Evolutionary conservation across 192 early-diverging fungal genomes (phyloP), one percentile per base, ranked within the genome.

Genomic region (Ambispora gerdemannii): DNA sequence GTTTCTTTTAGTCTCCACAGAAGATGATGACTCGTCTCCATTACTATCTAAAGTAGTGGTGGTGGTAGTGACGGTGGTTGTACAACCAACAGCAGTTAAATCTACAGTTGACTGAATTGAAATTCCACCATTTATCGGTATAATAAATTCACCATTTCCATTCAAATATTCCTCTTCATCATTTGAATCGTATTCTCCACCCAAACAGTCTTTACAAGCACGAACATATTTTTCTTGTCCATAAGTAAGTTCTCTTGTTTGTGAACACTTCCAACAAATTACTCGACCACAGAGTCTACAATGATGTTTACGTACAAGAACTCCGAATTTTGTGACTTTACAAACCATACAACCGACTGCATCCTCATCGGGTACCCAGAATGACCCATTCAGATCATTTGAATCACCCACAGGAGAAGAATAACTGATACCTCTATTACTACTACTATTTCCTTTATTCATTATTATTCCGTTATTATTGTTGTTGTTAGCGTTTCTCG

Each of bases 271-370:
- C 30, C 76, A 79, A 63, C 87, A 89, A 2, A 88, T 76, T 1
- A 89, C 79, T 8, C 84, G 77, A 2, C 89, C 89, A 62, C 89
- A 90, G 4, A 90, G 70, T 8, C 89, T 79, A 60, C 89, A 90
- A 69, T 90, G 89, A 66, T 90, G 89, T 11, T 86, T 80, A 24
- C 89, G 82, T 20, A 77, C 72, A 2, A 77, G 22, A 36, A 77
- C 71, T 0, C 76, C 76, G 34, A 77, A 77, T 64, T 74, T 73
- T 28, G 76, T 77, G 0, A 31, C 52, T 0, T 33, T 62, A 51
- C 76, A 77, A 8, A 77, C 76, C 76, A 77, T 77, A 28, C 76
- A 77, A n/a, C 67, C 56, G 3, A 67, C n/a, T 15, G 76, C 72
- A 35, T 77, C 76, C 25, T 77, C 76, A 19, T 77, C 76, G 4